Base-by-base conservation (phyloP, 192 early-diverging fungal species). In the Lobosporangium transversale region DNA sequence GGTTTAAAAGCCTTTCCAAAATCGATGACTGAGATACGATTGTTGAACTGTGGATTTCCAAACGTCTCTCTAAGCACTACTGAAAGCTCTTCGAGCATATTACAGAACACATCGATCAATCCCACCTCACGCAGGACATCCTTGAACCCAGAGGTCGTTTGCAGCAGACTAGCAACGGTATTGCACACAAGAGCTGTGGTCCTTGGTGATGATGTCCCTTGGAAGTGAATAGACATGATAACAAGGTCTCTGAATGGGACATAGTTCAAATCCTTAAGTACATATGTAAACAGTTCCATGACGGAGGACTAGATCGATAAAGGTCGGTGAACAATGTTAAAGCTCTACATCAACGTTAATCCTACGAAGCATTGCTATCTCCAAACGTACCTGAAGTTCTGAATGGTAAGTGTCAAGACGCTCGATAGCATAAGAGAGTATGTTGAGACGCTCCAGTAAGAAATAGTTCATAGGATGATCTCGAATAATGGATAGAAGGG, bases 201-300 rank as follows among this genome's bases (percentile, higher is more conserved):
- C 32, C 80, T 71, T 2, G 81, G 80, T 4, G 82, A 82, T 1
- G 86, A 86, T 8, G 80, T 81, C 17, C 81, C 80, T 78, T 86
- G 86, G 35, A 89, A 80, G 49, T 87, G 84, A 10, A 87, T 67
- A 1, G 76, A 83, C 18, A 84, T 53, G 14, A 89, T 82, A 15
- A 83, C 84, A 24, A 86, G 62, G 32, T 87, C 84, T 31, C 85
- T 81, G 58, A 90, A 87, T 3, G 89, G 88, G 1, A 89, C 87
- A 62, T 89, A 90, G 53, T 87, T 84, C 12, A 90, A 57, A 71
- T 85, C 81, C 36, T 74, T 66, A 69, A 89, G 81, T 27, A 87
- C 81, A 67, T 80, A 88, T 10, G 66, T 60, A 17, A 90, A 69
- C 7, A 89, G 62, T 42, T 84, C 79, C 68, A 90, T 66, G 24